Percentiles rank a stretch among this genome's conserved stretches.
Conservation (phyloP, 768 basidiomycete genomes). For the Clathrus columnatus region DNA sequence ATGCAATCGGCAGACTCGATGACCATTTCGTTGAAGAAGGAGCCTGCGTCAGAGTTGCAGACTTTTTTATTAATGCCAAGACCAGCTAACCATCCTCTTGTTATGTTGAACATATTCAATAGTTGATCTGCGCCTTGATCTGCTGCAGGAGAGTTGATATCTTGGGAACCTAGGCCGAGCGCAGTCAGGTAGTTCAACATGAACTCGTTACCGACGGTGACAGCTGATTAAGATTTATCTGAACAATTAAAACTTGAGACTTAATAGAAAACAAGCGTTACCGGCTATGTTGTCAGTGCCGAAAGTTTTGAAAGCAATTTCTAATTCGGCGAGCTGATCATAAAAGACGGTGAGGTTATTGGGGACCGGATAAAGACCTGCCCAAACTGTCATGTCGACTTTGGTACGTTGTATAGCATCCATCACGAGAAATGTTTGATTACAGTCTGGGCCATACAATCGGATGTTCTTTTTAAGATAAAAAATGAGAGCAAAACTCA, state of each 20-base stretch:
- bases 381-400: conserved; percentile 72
- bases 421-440: conserved; percentile 71
- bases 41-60: conserved; percentile 80
- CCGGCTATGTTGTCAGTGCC: conserved; percentile 71
- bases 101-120: conserved; percentile 45
- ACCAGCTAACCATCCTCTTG: conserved; percentile 32
- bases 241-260: not conserved
- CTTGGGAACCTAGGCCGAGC: conserved; percentile 33
- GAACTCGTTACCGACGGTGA: conserved; percentile 81
- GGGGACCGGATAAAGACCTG: conserved; percentile 59
- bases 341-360: conserved; percentile 56
- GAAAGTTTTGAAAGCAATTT: conserved; percentile 63
- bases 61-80: conserved; percentile 56
- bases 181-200: conserved; percentile 64
- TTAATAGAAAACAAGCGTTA: conserved; percentile 34
- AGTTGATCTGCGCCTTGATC: conserved; percentile 57
- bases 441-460: conserved; percentile 84
- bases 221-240: not conserved
- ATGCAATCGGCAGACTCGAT: conserved; percentile 60
- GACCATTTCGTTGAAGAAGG: conserved; percentile 69
- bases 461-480: conserved; percentile 45
- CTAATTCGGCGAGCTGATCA: conserved; percentile 62
- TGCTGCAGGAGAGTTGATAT: conserved; percentile 51
- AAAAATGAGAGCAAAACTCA: conserved; percentile 8
- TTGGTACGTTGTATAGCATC: conserved; percentile 88